A percentile compares a stretch with the other conserved stretches of the same genome.
Conservation (phyloP, 2,329 filamentous ascomycete genomes). For the Trichophyton mentagrophytes region DNA sequence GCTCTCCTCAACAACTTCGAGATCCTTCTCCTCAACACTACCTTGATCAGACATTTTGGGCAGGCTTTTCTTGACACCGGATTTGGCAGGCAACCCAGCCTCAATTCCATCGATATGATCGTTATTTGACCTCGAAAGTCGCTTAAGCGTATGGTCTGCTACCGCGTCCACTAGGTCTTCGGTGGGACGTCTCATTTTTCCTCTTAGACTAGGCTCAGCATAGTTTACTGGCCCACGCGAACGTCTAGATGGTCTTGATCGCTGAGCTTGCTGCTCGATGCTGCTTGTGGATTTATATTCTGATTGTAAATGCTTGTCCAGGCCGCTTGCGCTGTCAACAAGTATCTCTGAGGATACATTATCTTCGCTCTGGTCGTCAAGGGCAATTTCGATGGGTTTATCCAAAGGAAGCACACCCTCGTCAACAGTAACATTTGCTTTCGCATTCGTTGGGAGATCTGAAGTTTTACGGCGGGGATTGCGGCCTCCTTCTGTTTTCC, state of each 20-base stretch:
- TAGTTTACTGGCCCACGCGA: conserved; percentile 61
- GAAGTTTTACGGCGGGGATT: not conserved
- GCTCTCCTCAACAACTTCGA: not conserved
- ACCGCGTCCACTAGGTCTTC: conserved; percentile 67
- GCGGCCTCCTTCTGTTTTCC: not conserved
- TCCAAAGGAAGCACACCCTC: not conserved
- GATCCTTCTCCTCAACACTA: not conserved
- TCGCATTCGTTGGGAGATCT: not conserved
- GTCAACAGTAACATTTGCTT: not conserved
- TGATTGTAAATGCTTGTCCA: not conserved
- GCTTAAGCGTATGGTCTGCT: conserved; percentile 15
- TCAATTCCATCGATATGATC: not conserved
- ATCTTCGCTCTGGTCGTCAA: not conserved
- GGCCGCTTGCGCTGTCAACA: not conserved
- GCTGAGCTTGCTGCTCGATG: not conserved
- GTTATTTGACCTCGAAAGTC: not conserved
- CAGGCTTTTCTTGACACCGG: not conserved
- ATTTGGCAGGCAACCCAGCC: not conserved
- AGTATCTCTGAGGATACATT: not conserved
- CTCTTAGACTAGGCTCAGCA: conserved; percentile 65
- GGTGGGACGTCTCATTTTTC: conserved; percentile 72
- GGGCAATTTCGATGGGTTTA: not conserved
- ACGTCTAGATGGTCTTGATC: conserved; percentile 34
- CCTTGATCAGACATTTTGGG: not conserved
- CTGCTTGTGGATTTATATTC: not conserved